Conservation (phyloP, 768 basidiomycete genomes). For the Lactarius sp. region DNA sequence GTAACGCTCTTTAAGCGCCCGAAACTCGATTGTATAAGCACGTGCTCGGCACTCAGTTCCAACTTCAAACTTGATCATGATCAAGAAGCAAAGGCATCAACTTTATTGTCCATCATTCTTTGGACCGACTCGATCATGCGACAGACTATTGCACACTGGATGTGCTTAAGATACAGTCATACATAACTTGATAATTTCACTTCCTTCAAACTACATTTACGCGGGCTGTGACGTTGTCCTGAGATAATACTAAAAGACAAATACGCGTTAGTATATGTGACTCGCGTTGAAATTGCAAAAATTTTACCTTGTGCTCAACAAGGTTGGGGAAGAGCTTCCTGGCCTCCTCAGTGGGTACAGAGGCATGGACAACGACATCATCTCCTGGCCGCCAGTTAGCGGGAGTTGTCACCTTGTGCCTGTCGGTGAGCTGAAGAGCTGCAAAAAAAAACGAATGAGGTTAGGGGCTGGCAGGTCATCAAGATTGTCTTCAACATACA, state of each 20-base stretch:
- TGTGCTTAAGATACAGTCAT: slow-evolving; percentile 4
- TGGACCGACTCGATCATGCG: not conserved
- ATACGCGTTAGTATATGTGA: not conserved
- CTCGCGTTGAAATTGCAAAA: not conserved
- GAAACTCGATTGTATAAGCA: not conserved
- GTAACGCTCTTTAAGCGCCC: slow-evolving; percentile 14
- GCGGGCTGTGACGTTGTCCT: slow-evolving; percentile 61
- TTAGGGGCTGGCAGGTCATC: slow-evolving; percentile 26
- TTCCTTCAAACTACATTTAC: slow-evolving; percentile 28
- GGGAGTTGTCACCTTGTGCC: slow-evolving; percentile 79
- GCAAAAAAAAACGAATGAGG: slow-evolving; percentile 20
- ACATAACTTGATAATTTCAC: slow-evolving; percentile 12
- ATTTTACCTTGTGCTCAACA: slow-evolving; percentile 69
- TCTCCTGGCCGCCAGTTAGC: slow-evolving; percentile 95
- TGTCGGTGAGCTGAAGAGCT: slow-evolving; percentile 89
- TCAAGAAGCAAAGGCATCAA: not conserved
- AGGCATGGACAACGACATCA: slow-evolving; percentile 88
- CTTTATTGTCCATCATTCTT: not conserved
- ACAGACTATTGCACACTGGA: not conserved
- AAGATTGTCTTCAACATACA: slow-evolving; percentile 31
- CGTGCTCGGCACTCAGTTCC: slow-evolving; percentile 5
- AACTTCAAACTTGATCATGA: no score
- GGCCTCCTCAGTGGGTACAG: slow-evolving; percentile 82
- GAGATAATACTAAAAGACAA: slow-evolving; percentile 65
- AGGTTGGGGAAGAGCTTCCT: slow-evolving; percentile 85